Evolutionary conservation across 2,329 filamentous ascomycete species (phyloP), one percentile per base, ranked within the genome.

Genomic region (Paraphoma sp.): DNA sequence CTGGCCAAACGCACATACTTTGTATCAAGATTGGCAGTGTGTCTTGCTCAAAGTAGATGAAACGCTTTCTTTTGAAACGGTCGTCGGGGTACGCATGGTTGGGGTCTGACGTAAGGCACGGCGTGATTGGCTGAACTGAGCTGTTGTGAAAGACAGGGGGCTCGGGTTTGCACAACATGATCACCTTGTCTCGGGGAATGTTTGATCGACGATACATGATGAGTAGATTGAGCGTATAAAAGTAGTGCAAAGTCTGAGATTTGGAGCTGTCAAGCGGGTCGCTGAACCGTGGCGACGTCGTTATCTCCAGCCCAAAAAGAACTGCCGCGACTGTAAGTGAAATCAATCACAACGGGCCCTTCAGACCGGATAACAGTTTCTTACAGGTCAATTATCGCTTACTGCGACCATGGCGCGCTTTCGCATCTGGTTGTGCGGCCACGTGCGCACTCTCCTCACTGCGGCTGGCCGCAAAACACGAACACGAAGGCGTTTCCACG

Each of bases 381-480:
- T 3, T 10, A 10, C 7, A 10, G 9, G 6, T 36, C 3, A 36
- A 6, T 10, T 6, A 7, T 36, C 3, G 3, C 14, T 36, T 36
- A 36, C 33, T 36, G 10, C 9, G 3, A 46, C 10, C 2, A 58
- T 61, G 59, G 49, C 59, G 6, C 59, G 59, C 53, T 51, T 58
- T 41, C 45, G 57, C 44, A 41, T 45, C 50, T 61, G 59, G 59
- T 45, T 61, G 11, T 51, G 54, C 16, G 48, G 49, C 48, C 50
- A 54, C 11, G 52, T 61, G 17, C 55, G 57, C 14, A 48, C 42
- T 45, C 36, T 56, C 44, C 48, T 58, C 4, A 46, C 40, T 17
- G 42, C 38, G 6, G 17, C 40, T 1, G 29, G 36, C 12, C 30
- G 9, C 28, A 52, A 56, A n/a, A 11, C 46, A 33, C 44, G 16